These are phyloP conservation scores for Lactarius hengduanensis DNA, from an alignment of 768 basidiomycete genomes.

Conservation along the genomic window DNA sequence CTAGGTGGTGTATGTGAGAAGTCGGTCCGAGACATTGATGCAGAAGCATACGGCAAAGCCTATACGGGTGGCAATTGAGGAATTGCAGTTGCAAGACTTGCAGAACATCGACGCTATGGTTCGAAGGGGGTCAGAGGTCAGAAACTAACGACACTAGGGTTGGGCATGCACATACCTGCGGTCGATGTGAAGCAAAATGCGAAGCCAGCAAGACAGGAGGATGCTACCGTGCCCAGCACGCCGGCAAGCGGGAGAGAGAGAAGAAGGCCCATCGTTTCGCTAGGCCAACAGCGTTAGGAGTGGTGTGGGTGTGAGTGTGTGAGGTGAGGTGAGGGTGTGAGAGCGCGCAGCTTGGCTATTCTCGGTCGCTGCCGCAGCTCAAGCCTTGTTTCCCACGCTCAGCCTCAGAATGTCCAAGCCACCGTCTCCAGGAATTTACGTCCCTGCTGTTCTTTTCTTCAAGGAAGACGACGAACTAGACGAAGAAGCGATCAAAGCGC, in stretches of 20 bases:
- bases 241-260: slow-evolving; percentile 73
- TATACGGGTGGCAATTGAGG: slow-evolving; percentile 94
- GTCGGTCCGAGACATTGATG: neutral
- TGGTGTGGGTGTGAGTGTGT: neutral
- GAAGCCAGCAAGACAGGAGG: slow-evolving; percentile 79
- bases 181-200: slow-evolving; percentile 88
- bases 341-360: neutral
- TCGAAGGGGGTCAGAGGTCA: neutral
- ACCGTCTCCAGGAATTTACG: slow-evolving; percentile 70
- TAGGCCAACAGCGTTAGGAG: neutral
- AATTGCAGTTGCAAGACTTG: slow-evolving; percentile 99
- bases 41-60: slow-evolving; percentile 76
- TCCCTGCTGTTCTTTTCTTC: slow-evolving; percentile 76
- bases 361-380: neutral
- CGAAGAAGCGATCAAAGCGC: slow-evolving; percentile 59
- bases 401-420: slow-evolving; percentile 33
- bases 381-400: slow-evolving; percentile 13
- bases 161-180: slow-evolving; percentile 52
- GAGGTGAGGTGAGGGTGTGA: neutral
- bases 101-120: slow-evolving; percentile 89
- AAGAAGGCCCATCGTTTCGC: slow-evolving; percentile 61
- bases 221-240: slow-evolving; percentile 63
- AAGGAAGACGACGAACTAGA: slow-evolving; percentile 71
- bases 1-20: slow-evolving; percentile 39
- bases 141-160: slow-evolving; percentile 19